These are phyloP conservation scores for Diaporthe citriasiana DNA, from an alignment of 2,329 filamentous ascomycete species.

Conservation along the genomic window DNA sequence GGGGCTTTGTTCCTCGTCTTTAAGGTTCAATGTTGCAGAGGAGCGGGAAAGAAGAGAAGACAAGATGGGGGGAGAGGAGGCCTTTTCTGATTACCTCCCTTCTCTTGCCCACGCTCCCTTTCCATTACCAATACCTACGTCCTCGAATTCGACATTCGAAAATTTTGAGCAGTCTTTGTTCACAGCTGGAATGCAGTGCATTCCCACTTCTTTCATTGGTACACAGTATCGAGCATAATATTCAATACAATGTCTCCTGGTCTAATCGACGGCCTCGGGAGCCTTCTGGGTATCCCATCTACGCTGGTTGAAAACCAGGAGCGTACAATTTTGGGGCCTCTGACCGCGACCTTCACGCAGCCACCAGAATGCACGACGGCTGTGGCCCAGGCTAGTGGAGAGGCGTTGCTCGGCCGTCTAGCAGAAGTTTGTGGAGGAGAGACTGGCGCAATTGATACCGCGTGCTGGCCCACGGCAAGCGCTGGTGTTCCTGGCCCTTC, in stretches of 20 bases:
- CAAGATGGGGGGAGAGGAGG: background rate
- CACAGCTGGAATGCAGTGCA: slow-evolving; percentile 31
- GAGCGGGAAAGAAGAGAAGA: slow-evolving; percentile 7
- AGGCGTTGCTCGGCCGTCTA: slow-evolving; percentile 1
- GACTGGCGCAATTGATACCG: background rate
- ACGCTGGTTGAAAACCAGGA: slow-evolving; percentile 6
- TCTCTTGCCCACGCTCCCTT: slow-evolving; percentile 8
- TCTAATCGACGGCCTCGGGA: background rate
- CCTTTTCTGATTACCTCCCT: background rate
- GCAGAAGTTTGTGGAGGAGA: slow-evolving; percentile 2
- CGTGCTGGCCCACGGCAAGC: slow-evolving; percentile 23
- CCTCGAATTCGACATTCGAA: slow-evolving; percentile 2
- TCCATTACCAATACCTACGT: background rate
- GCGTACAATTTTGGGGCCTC: slow-evolving; percentile 14
- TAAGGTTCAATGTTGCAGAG: background rate
- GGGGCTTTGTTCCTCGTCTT: slow-evolving; percentile 34
- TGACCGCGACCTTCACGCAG: slow-evolving; percentile 36
- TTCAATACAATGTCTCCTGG: slow-evolving; percentile 10
- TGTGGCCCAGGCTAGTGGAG: background rate
- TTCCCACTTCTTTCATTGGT: background rate
- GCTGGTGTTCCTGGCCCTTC: slow-evolving; percentile 8
- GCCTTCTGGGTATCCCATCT: slow-evolving; percentile 10
- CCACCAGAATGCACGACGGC: slow-evolving; percentile 28
- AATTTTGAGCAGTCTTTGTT: background rate
- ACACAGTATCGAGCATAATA: background rate